Conservation (phyloP, 2,329 filamentous ascomycete genomes). For the Botryotinia convoluta region DNA sequence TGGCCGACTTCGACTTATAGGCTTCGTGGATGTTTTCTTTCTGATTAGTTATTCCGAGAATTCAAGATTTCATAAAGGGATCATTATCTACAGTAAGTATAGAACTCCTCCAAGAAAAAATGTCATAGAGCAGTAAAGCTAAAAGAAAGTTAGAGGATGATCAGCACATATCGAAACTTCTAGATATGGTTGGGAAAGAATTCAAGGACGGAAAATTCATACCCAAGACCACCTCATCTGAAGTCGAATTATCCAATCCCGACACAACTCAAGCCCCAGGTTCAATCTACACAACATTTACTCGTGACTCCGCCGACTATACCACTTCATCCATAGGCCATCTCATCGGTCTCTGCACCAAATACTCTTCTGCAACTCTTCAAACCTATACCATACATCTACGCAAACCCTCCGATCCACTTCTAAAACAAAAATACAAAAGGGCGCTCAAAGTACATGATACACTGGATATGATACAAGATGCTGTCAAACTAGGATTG, state of each 20-base stretch:
- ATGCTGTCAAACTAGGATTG: conserved; percentile 22
- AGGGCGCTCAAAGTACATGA: conserved; percentile 24
- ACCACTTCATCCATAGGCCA: conserved; percentile 20
- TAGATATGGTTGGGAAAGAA: not conserved
- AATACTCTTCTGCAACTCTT: conserved; percentile 16
- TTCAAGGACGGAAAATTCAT: not conserved
- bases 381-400: conserved; percentile 20
- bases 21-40: conserved; percentile 40
- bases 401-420: conserved; percentile 20
- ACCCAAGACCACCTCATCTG: not conserved
- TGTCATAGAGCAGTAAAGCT: not conserved
- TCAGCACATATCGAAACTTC: conserved; percentile 20
- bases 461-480: conserved; percentile 24
- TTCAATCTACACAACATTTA: conserved; percentile 17
- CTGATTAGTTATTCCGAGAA: conserved; percentile 39
- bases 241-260: not conserved
- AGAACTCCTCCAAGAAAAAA: not conserved
- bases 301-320: conserved; percentile 21
- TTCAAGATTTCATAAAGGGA: conserved; percentile 37
- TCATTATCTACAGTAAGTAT: conserved; percentile 24
- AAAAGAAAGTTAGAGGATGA: conserved; percentile 18
- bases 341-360: conserved; percentile 21
- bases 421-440: conserved; percentile 22
- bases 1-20: conserved; percentile 40
- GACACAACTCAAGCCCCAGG: not conserved